phyloP scores from a whole-genome alignment of 1,284 basidiomycete species.

The Athelia psychrophila region DNA sequence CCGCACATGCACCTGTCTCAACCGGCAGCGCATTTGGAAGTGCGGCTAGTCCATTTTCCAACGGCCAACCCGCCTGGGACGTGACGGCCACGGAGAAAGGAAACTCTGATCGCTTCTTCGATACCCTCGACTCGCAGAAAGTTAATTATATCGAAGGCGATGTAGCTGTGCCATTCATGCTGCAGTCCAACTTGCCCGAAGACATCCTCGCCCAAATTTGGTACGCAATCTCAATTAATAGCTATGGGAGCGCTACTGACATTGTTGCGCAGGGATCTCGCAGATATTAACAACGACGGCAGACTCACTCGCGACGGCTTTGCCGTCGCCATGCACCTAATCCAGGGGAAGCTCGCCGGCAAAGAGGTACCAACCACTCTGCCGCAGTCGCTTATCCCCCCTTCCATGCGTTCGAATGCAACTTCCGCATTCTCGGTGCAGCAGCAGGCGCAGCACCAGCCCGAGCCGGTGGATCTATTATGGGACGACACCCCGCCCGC shows the following conservation, averaged over 20 bases:
- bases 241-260: slow-evolving; percentile 2
- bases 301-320: slow-evolving; percentile 90
- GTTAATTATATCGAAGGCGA: slow-evolving; percentile 90
- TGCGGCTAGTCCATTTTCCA: slow-evolving; percentile 13
- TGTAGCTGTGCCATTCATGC: slow-evolving; percentile 94
- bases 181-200: slow-evolving; percentile 87
- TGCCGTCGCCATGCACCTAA: slow-evolving; percentile 95
- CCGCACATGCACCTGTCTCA: too few species aligned
- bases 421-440: slow-evolving; percentile 30
- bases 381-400: slow-evolving; percentile 79
- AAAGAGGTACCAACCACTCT: slow-evolving; percentile 75
- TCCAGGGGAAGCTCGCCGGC: slow-evolving; percentile 87
- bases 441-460: slow-evolving; percentile 24
- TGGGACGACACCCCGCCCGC: slow-evolving; percentile 67
- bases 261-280: slow-evolving; percentile 72
- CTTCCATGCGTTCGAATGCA: slow-evolving; percentile 57
- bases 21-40: too few species aligned
- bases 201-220: slow-evolving; percentile 88
- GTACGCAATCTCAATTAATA: slow-evolving; percentile 42
- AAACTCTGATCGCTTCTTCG: slow-evolving; percentile 81
- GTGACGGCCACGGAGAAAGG: slow-evolving; percentile 84
- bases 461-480: slow-evolving; percentile 40
- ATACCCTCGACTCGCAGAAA: slow-evolving; percentile 74
- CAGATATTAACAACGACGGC: slow-evolving; percentile 90
- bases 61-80: slow-evolving; percentile 64